Evolutionary conservation across 2,329 filamentous ascomycete genomes (phyloP).

Genomic region (Bimuria novae-zelandiae): DNA sequence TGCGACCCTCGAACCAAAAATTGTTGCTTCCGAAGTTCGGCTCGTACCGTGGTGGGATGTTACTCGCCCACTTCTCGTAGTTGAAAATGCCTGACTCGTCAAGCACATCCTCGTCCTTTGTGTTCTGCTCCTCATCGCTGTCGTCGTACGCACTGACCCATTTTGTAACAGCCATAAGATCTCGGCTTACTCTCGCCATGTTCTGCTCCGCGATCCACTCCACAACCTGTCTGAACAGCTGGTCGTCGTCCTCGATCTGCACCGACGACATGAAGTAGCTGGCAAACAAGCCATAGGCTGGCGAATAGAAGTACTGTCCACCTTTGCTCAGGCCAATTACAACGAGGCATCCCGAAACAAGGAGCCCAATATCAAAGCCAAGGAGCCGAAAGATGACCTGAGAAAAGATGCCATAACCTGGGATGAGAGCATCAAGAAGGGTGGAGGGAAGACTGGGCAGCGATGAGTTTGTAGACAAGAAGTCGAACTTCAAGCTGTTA

Average conservation of each 20-base stretch:
- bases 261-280: conserved; percentile 49
- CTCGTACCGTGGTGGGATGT: conserved; percentile 55
- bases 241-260: conserved; percentile 52
- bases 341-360: conserved; percentile 51
- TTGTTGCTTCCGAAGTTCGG: conserved; percentile 53
- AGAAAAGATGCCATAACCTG: conserved; percentile 56
- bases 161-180: conserved; percentile 49
- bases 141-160: conserved; percentile 41
- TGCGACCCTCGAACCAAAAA: conserved; percentile 50
- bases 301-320: conserved; percentile 17
- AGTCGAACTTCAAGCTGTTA: conserved; percentile 20
- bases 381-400: conserved; percentile 48
- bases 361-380: conserved; percentile 55
- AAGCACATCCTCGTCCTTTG: conserved; percentile 42
- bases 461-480: conserved; percentile 22
- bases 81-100: conserved; percentile 53
- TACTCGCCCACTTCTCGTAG: conserved; percentile 55
- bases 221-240: conserved; percentile 50
- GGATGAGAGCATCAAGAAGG: conserved; percentile 56
- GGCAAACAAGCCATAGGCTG: conserved; percentile 37
- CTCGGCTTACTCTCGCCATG: conserved; percentile 43
- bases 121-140: conserved; percentile 38
- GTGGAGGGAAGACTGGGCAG: conserved; percentile 48
- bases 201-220: conserved; percentile 51
- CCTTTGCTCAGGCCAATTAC: conserved; percentile 49